Evolutionary conservation across 1,139 yeast genomes (phyloP).

Genomic region (Kurtzmaniella quercitrusa): DNA sequence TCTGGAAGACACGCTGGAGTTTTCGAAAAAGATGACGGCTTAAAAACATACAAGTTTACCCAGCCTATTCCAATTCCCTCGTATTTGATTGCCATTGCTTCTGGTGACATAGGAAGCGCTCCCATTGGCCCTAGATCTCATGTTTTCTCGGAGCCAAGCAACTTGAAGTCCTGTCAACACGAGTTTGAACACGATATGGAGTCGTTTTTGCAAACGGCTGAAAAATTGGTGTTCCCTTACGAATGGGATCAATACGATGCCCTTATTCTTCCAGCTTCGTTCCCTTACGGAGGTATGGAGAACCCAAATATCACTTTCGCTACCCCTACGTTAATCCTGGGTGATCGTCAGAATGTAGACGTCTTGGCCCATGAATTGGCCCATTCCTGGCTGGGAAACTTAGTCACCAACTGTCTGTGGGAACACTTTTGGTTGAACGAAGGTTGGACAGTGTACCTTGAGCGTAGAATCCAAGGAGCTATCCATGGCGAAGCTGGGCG

Average conservation of each 20-base stretch:
- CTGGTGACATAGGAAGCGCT: constrained; percentile 70
- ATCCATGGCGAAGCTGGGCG: constrained; percentile 74
- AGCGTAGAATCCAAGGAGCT: constrained; percentile 75
- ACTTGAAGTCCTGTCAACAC: constrained; percentile 63
- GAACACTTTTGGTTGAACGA: constrained; percentile 94
- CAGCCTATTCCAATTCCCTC: constrained; percentile 87
- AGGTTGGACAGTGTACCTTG: constrained; percentile 94
- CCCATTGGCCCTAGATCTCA: constrained; percentile 83
- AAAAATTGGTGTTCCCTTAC: constrained; percentile 70
- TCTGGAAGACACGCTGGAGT: constrained; percentile 51
- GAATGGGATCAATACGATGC: constrained; percentile 87
- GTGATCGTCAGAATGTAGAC: constrained; percentile 81
- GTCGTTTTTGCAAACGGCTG: constrained; percentile 76
- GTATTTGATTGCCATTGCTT: constrained; percentile 78
- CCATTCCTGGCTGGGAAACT: constrained; percentile 89
- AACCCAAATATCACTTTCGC: constrained; percentile 89
- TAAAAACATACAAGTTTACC: constrained; percentile 39
- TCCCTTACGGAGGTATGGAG: constrained; percentile 97
- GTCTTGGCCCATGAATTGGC: constrained; percentile 92
- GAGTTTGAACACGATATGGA: constrained; percentile 83
- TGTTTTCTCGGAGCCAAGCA: constrained; percentile 74
- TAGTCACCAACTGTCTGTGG: constrained; percentile 88
- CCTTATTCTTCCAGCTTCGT: constrained; percentile 72
- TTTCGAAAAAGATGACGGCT: constrained; percentile 10
- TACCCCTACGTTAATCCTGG: constrained; percentile 83